Evolutionary conservation across 352 stramenopile genomes (phyloP).

Genomic region (Pythium phragmiticola): DNA sequence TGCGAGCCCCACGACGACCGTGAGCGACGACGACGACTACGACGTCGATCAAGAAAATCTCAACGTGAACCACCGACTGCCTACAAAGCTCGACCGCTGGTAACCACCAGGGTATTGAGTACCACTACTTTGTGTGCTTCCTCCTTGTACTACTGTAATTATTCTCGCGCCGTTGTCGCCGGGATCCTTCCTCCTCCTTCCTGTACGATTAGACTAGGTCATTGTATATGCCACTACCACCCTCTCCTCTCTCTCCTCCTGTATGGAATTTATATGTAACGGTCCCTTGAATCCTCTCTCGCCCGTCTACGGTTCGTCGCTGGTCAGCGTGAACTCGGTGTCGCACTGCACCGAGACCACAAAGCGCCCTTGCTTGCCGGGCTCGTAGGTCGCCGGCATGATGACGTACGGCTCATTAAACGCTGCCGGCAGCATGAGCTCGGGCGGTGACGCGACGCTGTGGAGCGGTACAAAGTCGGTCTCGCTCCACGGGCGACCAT

Average conservation of each 20-base stretch:
- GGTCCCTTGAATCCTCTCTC: not conserved
- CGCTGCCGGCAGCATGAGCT: constrained; percentile 57
- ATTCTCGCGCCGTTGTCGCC: too few relatives aligned
- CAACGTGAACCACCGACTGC: not conserved
- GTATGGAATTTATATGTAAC: not conserved
- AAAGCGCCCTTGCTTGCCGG: constrained; percentile 72
- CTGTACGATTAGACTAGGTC: too few relatives aligned
- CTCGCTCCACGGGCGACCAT: constrained; percentile 74
- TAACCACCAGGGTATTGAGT: not conserved
- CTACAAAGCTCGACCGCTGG: not conserved
- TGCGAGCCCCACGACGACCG: constrained; percentile 8
- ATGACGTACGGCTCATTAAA: constrained; percentile 87
- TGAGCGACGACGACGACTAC: constrained; percentile 2
- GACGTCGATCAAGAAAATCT: not conserved
- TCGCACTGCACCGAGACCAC: constrained; percentile 84
- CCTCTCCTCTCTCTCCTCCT: not conserved
- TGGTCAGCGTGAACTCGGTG: constrained; percentile 71
- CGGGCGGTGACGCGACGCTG: constrained; percentile 60
- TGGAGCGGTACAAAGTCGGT: constrained; percentile 85
- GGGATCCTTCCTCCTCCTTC: too few relatives aligned
- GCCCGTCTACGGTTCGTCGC: constrained; percentile 29
- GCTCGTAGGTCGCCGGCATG: constrained; percentile 88
- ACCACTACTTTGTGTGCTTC: not conserved
- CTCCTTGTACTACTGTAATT: too few relatives aligned
- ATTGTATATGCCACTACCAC: too few relatives aligned